Conservation (phyloP, 345 rosid species). For the Clarkia xantiana region DNA sequence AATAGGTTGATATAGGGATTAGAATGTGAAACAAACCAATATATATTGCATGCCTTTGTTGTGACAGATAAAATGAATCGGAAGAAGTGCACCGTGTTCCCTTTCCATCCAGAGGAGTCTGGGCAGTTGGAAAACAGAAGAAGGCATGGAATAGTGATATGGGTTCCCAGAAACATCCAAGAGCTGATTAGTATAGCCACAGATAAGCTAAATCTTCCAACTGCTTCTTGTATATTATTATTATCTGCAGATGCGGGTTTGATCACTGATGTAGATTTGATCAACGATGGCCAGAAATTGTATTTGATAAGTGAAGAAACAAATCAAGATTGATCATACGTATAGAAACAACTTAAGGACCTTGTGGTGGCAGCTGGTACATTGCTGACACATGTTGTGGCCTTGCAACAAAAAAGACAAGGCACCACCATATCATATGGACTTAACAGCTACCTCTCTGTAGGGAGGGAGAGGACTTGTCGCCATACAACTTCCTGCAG, state of each 20-base stretch:
- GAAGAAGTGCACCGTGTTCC: conserved; percentile 63
- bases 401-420: too few relatives aligned
- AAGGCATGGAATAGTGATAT: conserved; percentile 50
- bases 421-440: too few relatives aligned
- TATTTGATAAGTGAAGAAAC: conserved; percentile 39
- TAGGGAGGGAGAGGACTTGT: too few relatives aligned
- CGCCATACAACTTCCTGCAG: too few relatives aligned
- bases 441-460: too few relatives aligned
- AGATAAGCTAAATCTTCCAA: conserved; percentile 27
- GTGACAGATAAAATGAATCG: conserved; percentile 25
- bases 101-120: conserved; percentile 46
- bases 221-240: conserved; percentile 29
- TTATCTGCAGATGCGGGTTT: conserved; percentile 62
- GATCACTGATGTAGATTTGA: conserved; percentile 50
- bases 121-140: conserved; percentile 16
- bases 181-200: conserved; percentile 46
- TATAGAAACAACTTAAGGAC: too few relatives aligned
- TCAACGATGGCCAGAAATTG: conserved; percentile 57
- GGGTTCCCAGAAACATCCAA: conserved; percentile 44
- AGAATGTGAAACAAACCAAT: too few relatives aligned
- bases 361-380: too few relatives aligned
- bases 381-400: too few relatives aligned
- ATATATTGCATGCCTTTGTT: conserved; percentile 1
- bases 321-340: too few relatives aligned
- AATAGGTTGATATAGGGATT: conserved; percentile 2